A percentile compares a stretch with the other conserved stretches of the same genome.
phyloP scores from a whole-genome alignment of 2,329 filamentous ascomycete genomes.

The Trichoderma afroharzianum region DNA sequence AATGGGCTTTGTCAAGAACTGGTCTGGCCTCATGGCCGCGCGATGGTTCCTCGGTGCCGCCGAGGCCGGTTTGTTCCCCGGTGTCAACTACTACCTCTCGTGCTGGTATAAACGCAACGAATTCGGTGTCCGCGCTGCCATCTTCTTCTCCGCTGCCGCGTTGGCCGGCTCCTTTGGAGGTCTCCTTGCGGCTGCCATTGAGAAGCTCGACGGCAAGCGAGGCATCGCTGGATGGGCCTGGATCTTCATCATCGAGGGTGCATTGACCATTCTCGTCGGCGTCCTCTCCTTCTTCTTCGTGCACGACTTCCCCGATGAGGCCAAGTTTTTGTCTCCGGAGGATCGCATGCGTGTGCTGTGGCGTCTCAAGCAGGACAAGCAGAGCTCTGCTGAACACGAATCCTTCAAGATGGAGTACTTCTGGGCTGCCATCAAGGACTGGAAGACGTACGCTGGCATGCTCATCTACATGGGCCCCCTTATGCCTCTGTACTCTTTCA shows the following conservation, averaged over 20 bases:
- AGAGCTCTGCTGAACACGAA: slow-evolving; percentile 71
- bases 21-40: slow-evolving; percentile 61
- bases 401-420: slow-evolving; percentile 70
- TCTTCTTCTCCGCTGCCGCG: slow-evolving; percentile 82
- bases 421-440: slow-evolving; percentile 70
- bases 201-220: slow-evolving; percentile 63
- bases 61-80: slow-evolving; percentile 73
- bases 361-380: slow-evolving; percentile 66
- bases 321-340: slow-evolving; percentile 64
- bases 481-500: slow-evolving; percentile 71
- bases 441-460: slow-evolving; percentile 77
- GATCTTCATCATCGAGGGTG: slow-evolving; percentile 69
- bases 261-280: slow-evolving; percentile 66
- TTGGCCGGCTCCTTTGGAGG: slow-evolving; percentile 76
- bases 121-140: slow-evolving; percentile 73
- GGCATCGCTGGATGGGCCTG: slow-evolving; percentile 57
- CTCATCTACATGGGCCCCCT: slow-evolving; percentile 75
- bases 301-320: slow-evolving; percentile 76
- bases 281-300: slow-evolving; percentile 72
- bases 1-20: slow-evolving; percentile 64
- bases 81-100: slow-evolving; percentile 74
- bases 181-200: slow-evolving; percentile 67
- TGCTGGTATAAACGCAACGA: slow-evolving; percentile 82
- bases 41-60: slow-evolving; percentile 69
- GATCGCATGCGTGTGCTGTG: slow-evolving; percentile 71